Conservation (phyloP, 805 yeast genomes). For the Lipomyces starkeyi region DNA sequence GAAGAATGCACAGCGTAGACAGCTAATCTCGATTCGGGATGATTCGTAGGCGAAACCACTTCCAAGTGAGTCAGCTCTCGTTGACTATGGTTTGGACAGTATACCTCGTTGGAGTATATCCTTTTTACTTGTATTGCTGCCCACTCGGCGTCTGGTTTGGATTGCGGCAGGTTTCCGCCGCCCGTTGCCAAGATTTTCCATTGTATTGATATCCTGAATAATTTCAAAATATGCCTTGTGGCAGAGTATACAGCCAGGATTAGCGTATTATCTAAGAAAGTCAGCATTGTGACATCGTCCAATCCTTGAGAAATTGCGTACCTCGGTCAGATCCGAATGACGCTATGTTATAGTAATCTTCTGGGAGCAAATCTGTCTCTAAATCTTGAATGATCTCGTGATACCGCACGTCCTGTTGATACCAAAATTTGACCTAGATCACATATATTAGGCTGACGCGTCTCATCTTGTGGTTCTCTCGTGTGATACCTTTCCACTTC, state of each 20-base stretch:
- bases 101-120: slow-evolving; percentile 20
- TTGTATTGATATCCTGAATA: slow-evolving; percentile 42
- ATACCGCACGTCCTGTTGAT: slow-evolving; percentile 41
- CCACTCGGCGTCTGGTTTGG: slow-evolving; percentile 19
- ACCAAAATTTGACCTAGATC: slow-evolving; percentile 56
- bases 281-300: neutral
- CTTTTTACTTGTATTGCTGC: slow-evolving; percentile 22
- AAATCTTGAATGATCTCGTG: slow-evolving; percentile 37
- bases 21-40: slow-evolving; percentile 35
- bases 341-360: slow-evolving; percentile 35
- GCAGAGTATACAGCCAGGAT: slow-evolving; percentile 43
- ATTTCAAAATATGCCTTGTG: slow-evolving; percentile 31
- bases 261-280: slow-evolving; percentile 39
- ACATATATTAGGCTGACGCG: neutral
- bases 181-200: slow-evolving; percentile 38
- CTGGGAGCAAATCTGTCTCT: slow-evolving; percentile 33
- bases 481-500: slow-evolving; percentile 55
- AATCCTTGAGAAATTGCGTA: neutral
- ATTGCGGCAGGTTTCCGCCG: slow-evolving; percentile 5
- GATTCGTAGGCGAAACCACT: slow-evolving; percentile 33
- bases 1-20: slow-evolving; percentile 26
- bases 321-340: slow-evolving; percentile 36
- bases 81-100: slow-evolving; percentile 20
- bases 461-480: neutral
- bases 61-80: slow-evolving; percentile 31